Conservation (phyloP, 176 grass and related monocot species). For the Aegilops speltoides region DNA sequence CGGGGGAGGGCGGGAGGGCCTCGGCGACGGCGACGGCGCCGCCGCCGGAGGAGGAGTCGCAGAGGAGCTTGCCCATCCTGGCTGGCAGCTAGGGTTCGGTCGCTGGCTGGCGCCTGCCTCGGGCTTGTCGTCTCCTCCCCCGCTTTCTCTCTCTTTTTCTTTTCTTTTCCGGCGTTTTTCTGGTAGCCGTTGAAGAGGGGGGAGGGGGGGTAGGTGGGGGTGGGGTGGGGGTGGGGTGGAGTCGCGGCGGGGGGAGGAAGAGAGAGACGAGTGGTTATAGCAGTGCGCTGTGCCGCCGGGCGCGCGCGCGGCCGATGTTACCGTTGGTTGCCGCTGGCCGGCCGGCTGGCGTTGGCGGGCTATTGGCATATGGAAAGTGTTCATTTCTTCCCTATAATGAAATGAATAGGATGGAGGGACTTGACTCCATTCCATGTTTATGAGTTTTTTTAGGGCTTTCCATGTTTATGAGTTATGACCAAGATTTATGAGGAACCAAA, state of each 20-base stretch:
- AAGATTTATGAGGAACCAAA: no score
- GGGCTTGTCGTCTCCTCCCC: neutral
- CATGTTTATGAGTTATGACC: no score
- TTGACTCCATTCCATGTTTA: neutral
- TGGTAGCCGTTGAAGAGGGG: neutral
- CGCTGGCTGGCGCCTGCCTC: neutral
- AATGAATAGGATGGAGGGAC: no score
- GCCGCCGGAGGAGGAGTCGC: slow-evolving; percentile 67
- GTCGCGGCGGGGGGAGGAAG: neutral
- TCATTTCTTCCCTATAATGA: neutral
- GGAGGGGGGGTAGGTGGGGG: neutral
- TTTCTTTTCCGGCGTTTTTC: neutral
- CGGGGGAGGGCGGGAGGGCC: slow-evolving; percentile 53
- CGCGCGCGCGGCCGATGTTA: neutral
- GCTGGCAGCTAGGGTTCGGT: slow-evolving; percentile 53
- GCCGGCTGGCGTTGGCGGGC: no score
- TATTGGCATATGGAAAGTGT: neutral
- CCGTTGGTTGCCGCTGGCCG: neutral
- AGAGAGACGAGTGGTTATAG: neutral
- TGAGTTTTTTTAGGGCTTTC: no score
- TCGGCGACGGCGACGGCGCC: slow-evolving; percentile 69
- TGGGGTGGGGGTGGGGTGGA: neutral
- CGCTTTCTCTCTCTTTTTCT: neutral
- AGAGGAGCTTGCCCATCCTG: slow-evolving; percentile 92
- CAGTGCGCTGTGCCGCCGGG: neutral